Conservation (phyloP, 345 rosid genomes). For the Adansonia digitata region DNA sequence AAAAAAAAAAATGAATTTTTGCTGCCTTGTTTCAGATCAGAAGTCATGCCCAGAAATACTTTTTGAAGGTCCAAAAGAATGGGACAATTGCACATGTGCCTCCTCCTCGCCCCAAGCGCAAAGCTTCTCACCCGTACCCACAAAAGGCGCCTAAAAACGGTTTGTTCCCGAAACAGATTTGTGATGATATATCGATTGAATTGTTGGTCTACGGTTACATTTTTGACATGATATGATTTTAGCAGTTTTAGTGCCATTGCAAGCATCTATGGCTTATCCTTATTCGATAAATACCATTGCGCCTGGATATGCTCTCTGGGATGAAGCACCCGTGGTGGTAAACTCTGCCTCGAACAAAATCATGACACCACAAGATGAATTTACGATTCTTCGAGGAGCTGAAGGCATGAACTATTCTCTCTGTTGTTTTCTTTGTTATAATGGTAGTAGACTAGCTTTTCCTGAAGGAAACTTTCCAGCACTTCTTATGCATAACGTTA, state of each 20-base stretch:
- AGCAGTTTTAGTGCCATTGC: constrained; percentile 54
- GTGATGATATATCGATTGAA: constrained; percentile 1
- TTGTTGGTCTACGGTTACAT: constrained; percentile 7
- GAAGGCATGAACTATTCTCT: constrained; percentile 49
- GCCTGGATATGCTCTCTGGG: constrained; percentile 59
- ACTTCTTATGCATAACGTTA: constrained; percentile 62
- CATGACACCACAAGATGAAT: constrained; percentile 48
- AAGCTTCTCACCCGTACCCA: constrained; percentile 94
- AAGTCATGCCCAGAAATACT: constrained; percentile 98
- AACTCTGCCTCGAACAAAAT: constrained; percentile 34
- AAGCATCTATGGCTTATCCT: constrained; percentile 54
- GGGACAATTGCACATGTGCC: constrained; percentile 92
- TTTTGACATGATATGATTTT: constrained; percentile 14
- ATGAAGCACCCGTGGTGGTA: constrained; percentile 53
- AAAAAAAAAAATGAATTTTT: constrained; percentile 17
- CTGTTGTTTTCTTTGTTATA: constrained; percentile 21
- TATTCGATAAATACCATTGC: constrained; percentile 31
- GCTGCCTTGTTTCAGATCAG: constrained; percentile 55
- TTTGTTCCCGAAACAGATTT: constrained; percentile 23
- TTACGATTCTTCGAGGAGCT: constrained; percentile 36
- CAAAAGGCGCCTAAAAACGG: constrained; percentile 89
- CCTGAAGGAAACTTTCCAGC: constrained; percentile 45
- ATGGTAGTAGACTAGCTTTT: constrained; percentile 23
- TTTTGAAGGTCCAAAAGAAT: constrained; percentile 91
- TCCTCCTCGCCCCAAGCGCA: constrained; percentile 96